Conservation (phyloP, 495 filamentous ascomycete species). For the Penicillium desertorum region DNA sequence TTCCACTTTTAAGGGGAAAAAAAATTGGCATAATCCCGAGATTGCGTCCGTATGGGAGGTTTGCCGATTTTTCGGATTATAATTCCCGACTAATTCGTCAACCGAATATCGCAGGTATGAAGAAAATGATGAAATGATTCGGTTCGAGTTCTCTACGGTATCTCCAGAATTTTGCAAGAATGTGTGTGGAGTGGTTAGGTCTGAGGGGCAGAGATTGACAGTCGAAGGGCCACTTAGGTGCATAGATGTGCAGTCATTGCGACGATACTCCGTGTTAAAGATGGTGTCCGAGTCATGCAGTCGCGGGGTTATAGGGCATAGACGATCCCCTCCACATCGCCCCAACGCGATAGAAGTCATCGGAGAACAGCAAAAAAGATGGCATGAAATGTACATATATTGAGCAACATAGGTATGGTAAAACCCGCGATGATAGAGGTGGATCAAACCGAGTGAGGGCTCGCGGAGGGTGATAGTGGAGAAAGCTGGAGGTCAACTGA, state of each 20-base stretch:
- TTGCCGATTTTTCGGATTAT: not conserved
- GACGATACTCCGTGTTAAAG: not conserved
- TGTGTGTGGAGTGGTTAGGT: not conserved
- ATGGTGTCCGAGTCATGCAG: not conserved
- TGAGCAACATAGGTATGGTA: not conserved
- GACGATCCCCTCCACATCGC: not conserved
- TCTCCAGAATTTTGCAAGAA: not conserved
- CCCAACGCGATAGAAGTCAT: not conserved
- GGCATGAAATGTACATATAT: not conserved
- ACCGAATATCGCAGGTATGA: not conserved
- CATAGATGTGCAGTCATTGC: not conserved
- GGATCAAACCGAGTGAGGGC: not conserved
- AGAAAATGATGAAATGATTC: not conserved
- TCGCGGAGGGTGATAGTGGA: not conserved
- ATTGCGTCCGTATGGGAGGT: not conserved
- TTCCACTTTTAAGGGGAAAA: not conserved
- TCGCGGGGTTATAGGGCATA: not conserved
- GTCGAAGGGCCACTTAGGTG: conserved; percentile 1
- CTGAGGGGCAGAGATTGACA: conserved; percentile 4
- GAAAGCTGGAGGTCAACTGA: not conserved
- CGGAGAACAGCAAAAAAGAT: not conserved
- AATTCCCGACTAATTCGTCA: not conserved
- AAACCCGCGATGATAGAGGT: not conserved
- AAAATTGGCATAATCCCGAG: not conserved
- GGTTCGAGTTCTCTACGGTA: not conserved